These are phyloP conservation scores for Metarhizium sp. DNA, from an alignment of 2,329 filamentous ascomycete species.

Conservation along the genomic window DNA sequence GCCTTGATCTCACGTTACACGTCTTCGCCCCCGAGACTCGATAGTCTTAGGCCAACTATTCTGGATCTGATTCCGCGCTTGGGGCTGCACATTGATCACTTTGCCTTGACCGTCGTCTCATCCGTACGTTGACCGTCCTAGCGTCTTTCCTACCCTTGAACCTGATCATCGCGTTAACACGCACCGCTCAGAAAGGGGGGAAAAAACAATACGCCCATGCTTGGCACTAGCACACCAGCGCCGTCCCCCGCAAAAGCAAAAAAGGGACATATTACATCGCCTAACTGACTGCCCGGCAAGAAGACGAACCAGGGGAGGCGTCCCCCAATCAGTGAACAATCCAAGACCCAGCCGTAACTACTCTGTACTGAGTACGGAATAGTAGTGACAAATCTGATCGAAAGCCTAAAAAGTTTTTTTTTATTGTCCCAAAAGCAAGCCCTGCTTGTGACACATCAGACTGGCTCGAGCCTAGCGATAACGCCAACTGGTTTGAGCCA, in stretches of 20 bases:
- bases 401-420: not conserved
- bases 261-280: not conserved
- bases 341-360: not conserved
- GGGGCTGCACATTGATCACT: not conserved
- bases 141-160: not conserved
- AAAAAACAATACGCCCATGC: not conserved
- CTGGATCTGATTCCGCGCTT: not conserved
- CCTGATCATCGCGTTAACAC: not conserved
- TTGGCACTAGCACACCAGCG: not conserved
- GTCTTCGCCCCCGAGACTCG: not conserved
- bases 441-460: constrained; percentile 5
- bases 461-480: not conserved
- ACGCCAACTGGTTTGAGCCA: not conserved
- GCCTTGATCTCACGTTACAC: not conserved
- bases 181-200: not conserved
- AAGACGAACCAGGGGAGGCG: not conserved
- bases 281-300: not conserved
- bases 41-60: not conserved
- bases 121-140: not conserved
- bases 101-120: not conserved
- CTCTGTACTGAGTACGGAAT: not conserved
- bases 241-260: not conserved
- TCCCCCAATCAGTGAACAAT: not conserved
- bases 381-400: not conserved
- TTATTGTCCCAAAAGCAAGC: constrained; percentile 1